Base-by-base conservation (phyloP, 2,329 filamentous ascomycete genomes). In the Colletotrichum sidae region DNA sequence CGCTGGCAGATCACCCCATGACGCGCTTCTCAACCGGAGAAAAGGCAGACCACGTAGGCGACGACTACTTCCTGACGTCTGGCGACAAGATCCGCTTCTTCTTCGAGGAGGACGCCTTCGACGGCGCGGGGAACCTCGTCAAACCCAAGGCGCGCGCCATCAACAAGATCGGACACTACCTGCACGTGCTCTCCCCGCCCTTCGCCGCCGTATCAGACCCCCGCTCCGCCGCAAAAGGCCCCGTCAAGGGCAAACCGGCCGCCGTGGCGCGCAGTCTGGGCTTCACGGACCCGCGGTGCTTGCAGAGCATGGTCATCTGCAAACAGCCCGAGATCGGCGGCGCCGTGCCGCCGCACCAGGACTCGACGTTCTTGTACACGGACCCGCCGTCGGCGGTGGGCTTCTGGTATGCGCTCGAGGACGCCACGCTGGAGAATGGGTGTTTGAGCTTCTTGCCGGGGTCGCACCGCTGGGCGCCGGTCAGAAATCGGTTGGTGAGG, bases 251-350 rank as follows among this genome's bases (percentile, higher is more conserved):
- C 8, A 78, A 76, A n/a, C 85, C 86, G 0, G 83, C 81, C 0
- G 87, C 84, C 6, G 88, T 97, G 12, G 93, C 94, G 1, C 81
- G 82, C 49, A 85, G 85, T 8, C 83, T 97, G 10, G 91, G 91
- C 2, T 97, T 94, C 80, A 72, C 70, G 5, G 92, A 97, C 76
- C 92, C 94, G 2, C 83, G 91, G 17, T 87, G 85, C 65, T 83
- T 99, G 56, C 96, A 99, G 83, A 96, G 92, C 76, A 99, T 99
- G 96, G 86, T 98, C 35, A 98, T 99, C 72, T 97, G 94, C 87
- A 99, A 99, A 79, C 95, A 97, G 80, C 94, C 96, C 25, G 93
- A 96, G 79, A 97, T 98, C 57, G 96, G 96, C 35, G 95, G 92
- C 25, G 92, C 92, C 2, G 96, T 98, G 47, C 93, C 92, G 1